phyloP scores from a whole-genome alignment of 140 eudicot genomes.

The Erigeron philadelphicus region DNA sequence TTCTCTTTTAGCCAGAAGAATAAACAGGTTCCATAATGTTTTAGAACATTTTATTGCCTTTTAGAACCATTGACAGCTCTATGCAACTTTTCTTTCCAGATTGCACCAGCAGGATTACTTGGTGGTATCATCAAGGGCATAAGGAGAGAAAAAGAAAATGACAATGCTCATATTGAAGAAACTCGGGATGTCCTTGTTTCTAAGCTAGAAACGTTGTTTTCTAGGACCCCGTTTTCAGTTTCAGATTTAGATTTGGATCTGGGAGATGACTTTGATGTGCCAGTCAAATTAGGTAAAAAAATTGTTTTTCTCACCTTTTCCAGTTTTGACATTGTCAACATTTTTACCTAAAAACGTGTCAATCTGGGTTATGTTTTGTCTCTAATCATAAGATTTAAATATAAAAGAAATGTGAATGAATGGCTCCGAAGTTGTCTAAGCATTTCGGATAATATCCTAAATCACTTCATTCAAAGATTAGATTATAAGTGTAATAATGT shows the following conservation, averaged over 20 bases:
- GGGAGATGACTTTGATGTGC: constrained; percentile 35
- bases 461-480: background rate
- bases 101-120: constrained; percentile 45
- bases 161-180: constrained; percentile 33
- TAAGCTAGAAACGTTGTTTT: constrained; percentile 61
- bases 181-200: constrained; percentile 44
- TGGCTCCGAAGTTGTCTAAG: background rate
- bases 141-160: constrained; percentile 49
- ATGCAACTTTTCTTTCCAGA: constrained; percentile 36
- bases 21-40: constrained; percentile 46
- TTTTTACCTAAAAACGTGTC: constrained; percentile 5
- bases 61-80: constrained; percentile 11
- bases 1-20: constrained; percentile 48
- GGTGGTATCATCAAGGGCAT: constrained; percentile 73
- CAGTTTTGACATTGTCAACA: constrained; percentile 12
- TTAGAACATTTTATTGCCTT: constrained; percentile 8
- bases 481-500: background rate
- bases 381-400: background rate
- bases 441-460: background rate
- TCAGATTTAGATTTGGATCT: constrained; percentile 33
- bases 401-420: background rate
- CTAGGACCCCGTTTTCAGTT: constrained; percentile 73
- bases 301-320: constrained; percentile 21
- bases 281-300: constrained; percentile 24
- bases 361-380: background rate